Evolutionary conservation across 257 asterid species (phyloP), one percentile per base, ranked within the genome.

Genomic region (Salvia miltiorrhiza): DNA sequence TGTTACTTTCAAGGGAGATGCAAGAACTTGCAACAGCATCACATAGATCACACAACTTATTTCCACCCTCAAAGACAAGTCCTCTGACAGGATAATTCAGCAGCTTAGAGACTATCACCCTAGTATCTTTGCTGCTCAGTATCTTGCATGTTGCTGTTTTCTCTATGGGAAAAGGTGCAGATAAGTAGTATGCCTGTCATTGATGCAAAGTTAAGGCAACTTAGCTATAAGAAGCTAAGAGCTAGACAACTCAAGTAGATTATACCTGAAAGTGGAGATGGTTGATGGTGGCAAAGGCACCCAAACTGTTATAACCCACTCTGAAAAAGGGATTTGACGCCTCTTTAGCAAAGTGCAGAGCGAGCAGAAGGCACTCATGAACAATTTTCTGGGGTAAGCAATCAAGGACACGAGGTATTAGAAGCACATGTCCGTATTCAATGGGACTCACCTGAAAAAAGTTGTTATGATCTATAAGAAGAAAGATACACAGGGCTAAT

Each of bases 261-360:
- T 65, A 37, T 37, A 89, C 96, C 95, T 90, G 96, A 72, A 87
- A 90, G 80, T 90, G 96, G 63, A 86, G 96, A 79, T 87, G 95
- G 73, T 90, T 87, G 55, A 90, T 87, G 63, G 96, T 87, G 77
- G 93, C 90, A 77, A 90, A 90, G 55, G 95, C 95, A 48, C 93
- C 96, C 73, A 90, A 76, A 72, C 96, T 84, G 77, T 90, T 90
- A 72, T 87, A 89, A 72, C 92, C 95, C 23, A 89, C 85, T 79
- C 95, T 73, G 40, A 87, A 85, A 73, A 66, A 80, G 39, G 89
- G 95, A 73, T 86, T 88, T 0, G 79, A 86, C 11, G 87, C 81
- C 75, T 87, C 93, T 69, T 72, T 77, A 35, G 89, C 83, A 1
- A 86, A 84, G 71, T 62, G 71, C 63, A 89, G 79, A 39, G 93